These are phyloP conservation scores for Penicillium palitans DNA, from an alignment of 2,329 filamentous ascomycete genomes.

Conservation along the genomic window DNA sequence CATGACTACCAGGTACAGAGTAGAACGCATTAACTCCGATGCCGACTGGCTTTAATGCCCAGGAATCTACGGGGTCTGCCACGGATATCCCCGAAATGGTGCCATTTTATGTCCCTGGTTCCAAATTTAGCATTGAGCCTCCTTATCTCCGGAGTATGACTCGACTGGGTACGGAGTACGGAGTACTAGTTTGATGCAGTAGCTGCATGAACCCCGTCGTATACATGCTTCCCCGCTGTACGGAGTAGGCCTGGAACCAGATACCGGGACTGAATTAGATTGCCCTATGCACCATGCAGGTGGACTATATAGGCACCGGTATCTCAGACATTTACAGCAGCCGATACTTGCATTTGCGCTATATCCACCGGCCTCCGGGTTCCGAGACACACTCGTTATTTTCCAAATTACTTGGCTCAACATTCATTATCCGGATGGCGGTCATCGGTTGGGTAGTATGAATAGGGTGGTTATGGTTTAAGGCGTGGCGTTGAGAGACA, in stretches of 20 bases:
- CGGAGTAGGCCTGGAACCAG: not conserved
- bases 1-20: not conserved
- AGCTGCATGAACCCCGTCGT: not conserved
- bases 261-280: not conserved
- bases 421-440: not conserved
- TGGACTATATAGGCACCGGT: not conserved
- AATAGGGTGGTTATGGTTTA: not conserved
- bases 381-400: not conserved
- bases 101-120: not conserved
- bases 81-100: not conserved
- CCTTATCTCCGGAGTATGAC: not conserved
- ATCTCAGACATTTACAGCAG: not conserved
- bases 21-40: not conserved
- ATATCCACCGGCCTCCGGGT: not conserved
- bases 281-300: not conserved
- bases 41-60: not conserved
- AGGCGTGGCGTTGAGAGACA: not conserved
- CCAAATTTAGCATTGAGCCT: conserved; percentile 2
- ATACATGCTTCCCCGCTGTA: not conserved
- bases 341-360: not conserved
- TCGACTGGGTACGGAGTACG: not conserved
- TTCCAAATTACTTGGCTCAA: not conserved
- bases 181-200: not conserved
- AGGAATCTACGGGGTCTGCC: too few species aligned
- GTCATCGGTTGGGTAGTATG: not conserved